phyloP scores from a whole-genome alignment of 768 basidiomycete genomes.

The Rhodotorula graminis region DNA sequence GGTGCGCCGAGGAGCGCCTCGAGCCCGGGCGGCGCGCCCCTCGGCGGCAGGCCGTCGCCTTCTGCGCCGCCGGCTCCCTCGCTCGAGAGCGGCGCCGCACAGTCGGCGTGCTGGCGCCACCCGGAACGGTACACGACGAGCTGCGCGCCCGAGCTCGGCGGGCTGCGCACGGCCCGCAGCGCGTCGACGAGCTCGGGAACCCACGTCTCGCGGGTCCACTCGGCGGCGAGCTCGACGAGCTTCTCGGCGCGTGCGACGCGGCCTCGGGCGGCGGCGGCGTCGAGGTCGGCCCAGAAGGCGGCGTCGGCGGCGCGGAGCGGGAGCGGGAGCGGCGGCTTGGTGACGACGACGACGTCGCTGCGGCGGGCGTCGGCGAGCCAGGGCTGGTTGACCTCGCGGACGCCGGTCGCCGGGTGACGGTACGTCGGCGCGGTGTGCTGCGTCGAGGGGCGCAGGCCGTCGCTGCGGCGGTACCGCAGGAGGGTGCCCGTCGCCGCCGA shows the following conservation, averaged over 20 bases:
- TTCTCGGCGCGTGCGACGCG: not conserved
- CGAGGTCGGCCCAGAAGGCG: constrained; percentile 9
- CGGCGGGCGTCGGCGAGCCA: constrained; percentile 36
- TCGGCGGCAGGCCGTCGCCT: constrained; percentile 35
- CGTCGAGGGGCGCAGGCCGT: constrained; percentile 34
- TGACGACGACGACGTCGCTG: constrained; percentile 39
- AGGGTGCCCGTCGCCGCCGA: constrained; percentile 35
- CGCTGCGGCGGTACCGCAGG: constrained; percentile 41
- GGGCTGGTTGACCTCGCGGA: constrained; percentile 42
- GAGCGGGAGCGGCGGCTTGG: constrained; percentile 38
- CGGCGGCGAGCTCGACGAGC: constrained; percentile 24
- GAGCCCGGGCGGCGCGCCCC: constrained; percentile 5
- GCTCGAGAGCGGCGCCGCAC: not conserved
- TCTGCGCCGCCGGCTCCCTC: not conserved
- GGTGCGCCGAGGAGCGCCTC: not conserved
- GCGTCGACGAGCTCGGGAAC: constrained; percentile 40
- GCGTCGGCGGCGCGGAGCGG: constrained; percentile 11
- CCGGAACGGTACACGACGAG: constrained; percentile 39
- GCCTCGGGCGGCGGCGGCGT: constrained; percentile 5
- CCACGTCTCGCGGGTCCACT: constrained; percentile 37
- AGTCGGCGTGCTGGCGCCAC: constrained; percentile 36
- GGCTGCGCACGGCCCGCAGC: constrained; percentile 14
- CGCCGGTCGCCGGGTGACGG: constrained; percentile 28
- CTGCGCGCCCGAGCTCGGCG: constrained; percentile 18
- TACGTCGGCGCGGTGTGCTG: constrained; percentile 24